Percentiles rank a stretch among this genome's conserved stretches.
These are phyloP conservation scores for Trichoderma simmonsii DNA, from an alignment of 2,329 filamentous ascomycete genomes.

Conservation along the genomic window DNA sequence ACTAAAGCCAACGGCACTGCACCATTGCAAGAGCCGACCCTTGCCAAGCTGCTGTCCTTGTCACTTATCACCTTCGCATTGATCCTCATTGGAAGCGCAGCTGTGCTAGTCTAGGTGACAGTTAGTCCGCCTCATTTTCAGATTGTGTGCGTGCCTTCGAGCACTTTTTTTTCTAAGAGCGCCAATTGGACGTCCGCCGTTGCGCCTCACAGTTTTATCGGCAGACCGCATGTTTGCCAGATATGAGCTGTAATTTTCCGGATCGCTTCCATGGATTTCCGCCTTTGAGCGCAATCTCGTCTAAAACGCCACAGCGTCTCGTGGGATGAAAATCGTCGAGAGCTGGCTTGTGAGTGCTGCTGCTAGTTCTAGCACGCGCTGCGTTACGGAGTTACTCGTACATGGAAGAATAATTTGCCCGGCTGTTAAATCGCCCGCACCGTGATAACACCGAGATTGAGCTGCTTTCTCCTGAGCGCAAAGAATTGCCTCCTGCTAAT, in stretches of 20 bases:
- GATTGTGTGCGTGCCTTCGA: background rate
- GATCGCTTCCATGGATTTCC: background rate
- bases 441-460: constrained; percentile 6
- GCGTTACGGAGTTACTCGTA: background rate
- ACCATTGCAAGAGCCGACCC: background rate
- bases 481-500: background rate
- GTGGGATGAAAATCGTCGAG: background rate
- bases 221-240: background rate
- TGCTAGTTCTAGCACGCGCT: background rate
- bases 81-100: background rate
- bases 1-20: background rate
- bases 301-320: constrained; percentile 1
- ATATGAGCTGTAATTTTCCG: constrained; percentile 9
- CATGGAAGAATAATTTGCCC: background rate
- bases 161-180: background rate
- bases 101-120: background rate
- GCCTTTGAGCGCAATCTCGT: background rate
- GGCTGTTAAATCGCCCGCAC: background rate
- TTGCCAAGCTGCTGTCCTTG: background rate
- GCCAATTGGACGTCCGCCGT: background rate
- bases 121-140: background rate
- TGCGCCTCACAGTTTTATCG: background rate
- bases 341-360: background rate
- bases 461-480: background rate
- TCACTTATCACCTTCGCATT: background rate